phyloP scores from a whole-genome alignment of 257 asterid genomes.

The Anisodus tanguticus region DNA sequence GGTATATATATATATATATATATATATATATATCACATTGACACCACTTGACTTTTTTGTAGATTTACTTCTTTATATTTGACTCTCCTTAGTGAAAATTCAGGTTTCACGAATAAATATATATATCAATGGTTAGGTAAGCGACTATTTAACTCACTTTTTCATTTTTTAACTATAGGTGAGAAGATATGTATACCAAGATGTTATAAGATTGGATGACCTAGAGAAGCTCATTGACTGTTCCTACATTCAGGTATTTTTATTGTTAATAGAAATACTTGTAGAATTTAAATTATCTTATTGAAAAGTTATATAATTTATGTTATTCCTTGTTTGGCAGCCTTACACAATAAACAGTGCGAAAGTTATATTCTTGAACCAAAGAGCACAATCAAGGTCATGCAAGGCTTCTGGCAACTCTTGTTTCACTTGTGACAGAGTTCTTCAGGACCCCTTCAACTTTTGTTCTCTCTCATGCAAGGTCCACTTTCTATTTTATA shows the following conservation, averaged over 20 bases:
- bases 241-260: constrained; percentile 68
- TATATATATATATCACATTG: too few relatives aligned
- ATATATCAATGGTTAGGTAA: too few relatives aligned
- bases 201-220: constrained; percentile 83
- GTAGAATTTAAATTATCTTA: background rate
- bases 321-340: constrained; percentile 47
- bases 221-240: constrained; percentile 84
- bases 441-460: constrained; percentile 79
- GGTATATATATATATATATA: too few relatives aligned
- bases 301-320: background rate
- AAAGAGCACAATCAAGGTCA: constrained; percentile 70
- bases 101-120: too few relatives aligned
- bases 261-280: background rate
- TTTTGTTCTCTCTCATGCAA: constrained; percentile 97
- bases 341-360: constrained; percentile 90
- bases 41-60: too few relatives aligned
- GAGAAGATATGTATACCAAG: constrained; percentile 83
- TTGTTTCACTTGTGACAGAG: constrained; percentile 84
- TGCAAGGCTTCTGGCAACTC: constrained; percentile 65
- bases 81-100: too few relatives aligned
- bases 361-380: constrained; percentile 80
- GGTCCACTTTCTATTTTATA: constrained; percentile 43
- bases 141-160: too few relatives aligned
- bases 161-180: constrained; percentile 48
- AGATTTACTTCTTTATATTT: too few relatives aligned